A percentile compares a stretch with the other conserved stretches of the same genome.
phyloP scores from a whole-genome alignment of 495 filamentous ascomycete genomes.

The Hypoxylon lenormandii region DNA sequence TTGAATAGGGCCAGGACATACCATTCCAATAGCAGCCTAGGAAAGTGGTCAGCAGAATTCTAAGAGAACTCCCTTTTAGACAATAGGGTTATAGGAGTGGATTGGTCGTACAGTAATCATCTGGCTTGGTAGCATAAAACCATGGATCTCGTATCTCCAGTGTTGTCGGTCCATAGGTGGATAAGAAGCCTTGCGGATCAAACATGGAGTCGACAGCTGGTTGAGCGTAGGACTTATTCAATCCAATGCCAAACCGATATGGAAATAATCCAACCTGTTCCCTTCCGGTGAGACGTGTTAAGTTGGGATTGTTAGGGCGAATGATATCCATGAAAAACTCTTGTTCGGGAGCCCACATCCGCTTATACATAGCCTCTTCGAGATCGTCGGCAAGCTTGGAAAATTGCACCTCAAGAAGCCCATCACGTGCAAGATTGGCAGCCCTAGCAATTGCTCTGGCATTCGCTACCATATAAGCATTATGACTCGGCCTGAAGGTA shows the following conservation, averaged over 20 bases:
- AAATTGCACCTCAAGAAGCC: constrained; percentile 48
- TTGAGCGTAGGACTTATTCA: constrained; percentile 49
- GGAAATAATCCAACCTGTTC: constrained; percentile 61
- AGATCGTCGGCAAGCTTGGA: constrained; percentile 51
- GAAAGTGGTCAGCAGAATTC: constrained; percentile 13
- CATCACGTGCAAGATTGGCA: constrained; percentile 50
- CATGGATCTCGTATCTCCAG: constrained; percentile 58
- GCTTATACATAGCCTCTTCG: constrained; percentile 53
- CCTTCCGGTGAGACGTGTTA: constrained; percentile 54
- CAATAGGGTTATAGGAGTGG: neutral
- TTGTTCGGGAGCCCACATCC: constrained; percentile 56
- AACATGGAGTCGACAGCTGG: constrained; percentile 52
- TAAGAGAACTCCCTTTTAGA: neutral
- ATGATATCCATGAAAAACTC: constrained; percentile 63
- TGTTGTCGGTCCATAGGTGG: constrained; percentile 60
- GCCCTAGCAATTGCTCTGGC: constrained; percentile 56
- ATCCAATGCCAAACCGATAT: constrained; percentile 58
- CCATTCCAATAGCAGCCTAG: constrained; percentile 60
- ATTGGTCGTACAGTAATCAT: constrained; percentile 51
- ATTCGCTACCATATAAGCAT: constrained; percentile 63
- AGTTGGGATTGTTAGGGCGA: constrained; percentile 49
- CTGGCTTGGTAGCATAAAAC: constrained; percentile 55
- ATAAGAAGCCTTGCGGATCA: constrained; percentile 54
- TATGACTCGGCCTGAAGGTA: constrained; percentile 59
- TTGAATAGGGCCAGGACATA: constrained; percentile 62